phyloP scores from a whole-genome alignment of 2,329 filamentous ascomycete species.

The Fusarium marasasianum region DNA sequence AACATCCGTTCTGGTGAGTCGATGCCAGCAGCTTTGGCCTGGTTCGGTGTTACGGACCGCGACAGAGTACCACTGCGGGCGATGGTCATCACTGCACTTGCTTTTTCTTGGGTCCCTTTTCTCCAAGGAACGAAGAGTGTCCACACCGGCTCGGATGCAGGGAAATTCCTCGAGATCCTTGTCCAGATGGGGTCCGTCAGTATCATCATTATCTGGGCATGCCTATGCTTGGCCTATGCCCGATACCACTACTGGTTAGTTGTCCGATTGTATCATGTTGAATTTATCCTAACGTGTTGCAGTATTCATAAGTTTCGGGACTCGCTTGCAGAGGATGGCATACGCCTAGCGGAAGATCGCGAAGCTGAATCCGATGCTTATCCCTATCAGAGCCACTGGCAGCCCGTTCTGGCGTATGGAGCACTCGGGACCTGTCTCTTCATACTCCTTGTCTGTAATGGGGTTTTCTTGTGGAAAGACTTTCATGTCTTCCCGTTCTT shows the following conservation, averaged over 20 bases:
- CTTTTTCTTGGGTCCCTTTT: neutral
- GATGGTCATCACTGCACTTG: neutral
- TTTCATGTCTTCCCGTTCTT: neutral
- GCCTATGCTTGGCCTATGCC: neutral
- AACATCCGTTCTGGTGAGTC: neutral
- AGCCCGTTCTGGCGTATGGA: neutral
- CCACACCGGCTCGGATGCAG: neutral
- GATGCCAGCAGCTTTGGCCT: neutral
- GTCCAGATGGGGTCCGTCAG: neutral
- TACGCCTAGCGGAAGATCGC: neutral
- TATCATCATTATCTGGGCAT: neutral
- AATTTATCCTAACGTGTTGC: neutral
- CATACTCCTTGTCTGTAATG: neutral
- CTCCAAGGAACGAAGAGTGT: neutral
- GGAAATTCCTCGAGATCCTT: neutral
- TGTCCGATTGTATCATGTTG: accelerated
- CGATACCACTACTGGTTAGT: neutral
- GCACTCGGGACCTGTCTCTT: neutral
- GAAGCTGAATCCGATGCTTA: neutral
- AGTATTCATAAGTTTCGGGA: neutral
- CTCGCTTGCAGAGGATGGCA: neutral
- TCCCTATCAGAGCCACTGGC: neutral
- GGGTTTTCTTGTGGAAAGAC: neutral
- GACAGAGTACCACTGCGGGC: neutral
- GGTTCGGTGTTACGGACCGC: neutral